phyloP scores from a whole-genome alignment of 352 stramenopile genomes.

The Phytopythium vexans region DNA sequence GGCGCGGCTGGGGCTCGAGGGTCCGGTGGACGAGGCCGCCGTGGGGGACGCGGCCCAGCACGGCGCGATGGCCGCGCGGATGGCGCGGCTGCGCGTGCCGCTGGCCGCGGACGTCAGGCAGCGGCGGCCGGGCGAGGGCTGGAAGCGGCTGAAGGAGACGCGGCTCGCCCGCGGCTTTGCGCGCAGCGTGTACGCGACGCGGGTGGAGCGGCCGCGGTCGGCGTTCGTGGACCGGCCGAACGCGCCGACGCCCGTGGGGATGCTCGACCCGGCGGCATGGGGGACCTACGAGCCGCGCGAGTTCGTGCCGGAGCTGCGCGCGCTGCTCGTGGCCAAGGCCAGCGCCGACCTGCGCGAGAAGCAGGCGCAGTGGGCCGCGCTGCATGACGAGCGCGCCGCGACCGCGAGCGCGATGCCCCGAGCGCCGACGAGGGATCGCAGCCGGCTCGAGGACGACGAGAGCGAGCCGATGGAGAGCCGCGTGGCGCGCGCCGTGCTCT shows the following conservation, averaged over 20 bases:
- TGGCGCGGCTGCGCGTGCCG: constrained; percentile 56
- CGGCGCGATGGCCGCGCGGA: constrained; percentile 46
- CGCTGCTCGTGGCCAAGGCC: constrained; percentile 48
- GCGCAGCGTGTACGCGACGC: constrained; percentile 46
- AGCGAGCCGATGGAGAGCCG: constrained; percentile 32
- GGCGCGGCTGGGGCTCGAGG: constrained; percentile 10
- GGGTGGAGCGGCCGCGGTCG: constrained; percentile 56
- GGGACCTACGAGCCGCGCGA: constrained; percentile 59
- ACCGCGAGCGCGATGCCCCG: too few species aligned
- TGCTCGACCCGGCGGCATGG: constrained; percentile 62
- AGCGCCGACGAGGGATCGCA: too few species aligned
- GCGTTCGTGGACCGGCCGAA: constrained; percentile 69
- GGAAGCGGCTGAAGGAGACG: constrained; percentile 65
- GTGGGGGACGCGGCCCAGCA: constrained; percentile 45
- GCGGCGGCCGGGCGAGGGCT: constrained; percentile 49
- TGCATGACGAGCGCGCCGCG: constrained; percentile 8
- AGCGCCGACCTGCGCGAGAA: constrained; percentile 60
- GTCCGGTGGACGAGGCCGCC: constrained; percentile 39
- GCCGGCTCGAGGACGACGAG: constrained; percentile 7
- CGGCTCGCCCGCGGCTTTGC: constrained; percentile 60
- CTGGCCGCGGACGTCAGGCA: constrained; percentile 5
- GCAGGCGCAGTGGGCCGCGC: constrained; percentile 44
- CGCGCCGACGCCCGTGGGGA: constrained; percentile 52
- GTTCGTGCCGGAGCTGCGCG: constrained; percentile 57
- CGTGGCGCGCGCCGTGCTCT: constrained; percentile 53